Base-by-base conservation (phyloP, 495 filamentous ascomycete species). In the Podospora conica region DNA sequence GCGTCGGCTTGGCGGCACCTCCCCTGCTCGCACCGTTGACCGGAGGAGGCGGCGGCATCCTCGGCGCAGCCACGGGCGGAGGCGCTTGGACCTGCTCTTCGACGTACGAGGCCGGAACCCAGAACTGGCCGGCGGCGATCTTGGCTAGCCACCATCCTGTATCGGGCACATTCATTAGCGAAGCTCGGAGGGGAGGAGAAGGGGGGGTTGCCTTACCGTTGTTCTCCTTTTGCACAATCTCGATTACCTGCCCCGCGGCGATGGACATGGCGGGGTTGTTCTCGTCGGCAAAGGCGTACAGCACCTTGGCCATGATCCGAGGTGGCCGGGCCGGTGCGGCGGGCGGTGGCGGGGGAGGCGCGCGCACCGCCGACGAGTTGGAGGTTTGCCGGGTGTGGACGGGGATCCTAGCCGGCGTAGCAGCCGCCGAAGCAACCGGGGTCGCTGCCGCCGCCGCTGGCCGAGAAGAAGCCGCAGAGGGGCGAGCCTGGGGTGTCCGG, bases 121-220 rank as follows among this genome's bases (percentile, higher is more conserved):
- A 98, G 53, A 92, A 96, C 78, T 96, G 89, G 21, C 84, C 84
- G 8, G 79, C 80, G 3, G 81, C 77, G 65, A 86, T 88, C 78
- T 91, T 93, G 61, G 88, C 94, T 53, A 97, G 82, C 93, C 93
- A 97, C 96, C 96, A 98, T 55, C 93, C 93, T 96, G 58, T 60
- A 61, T 53, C 7, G 3, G 9, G 67, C 40, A 53, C 18, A 23
- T 2, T 24, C 59, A 61, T 73, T 60, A 73, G 67, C 9, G 60
- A 18, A 24, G 9, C 8, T 62, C 28, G 66, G 23, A 60, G 23
- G 11, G 33, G 55, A 33, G 10, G 53, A 20, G 48, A 40, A 20
- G 18, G 56, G 53, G 33, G 21, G 11, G 18, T 65, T 79, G 87
- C 74, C 89, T 75, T 85, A 96, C 95, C 95, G 71, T 97, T 97